Percentiles rank a stretch among this genome's conserved stretches.
Evolutionary conservation across 495 filamentous ascomycete species (phyloP).

Genomic region (Talaromyces wortmannii): DNA sequence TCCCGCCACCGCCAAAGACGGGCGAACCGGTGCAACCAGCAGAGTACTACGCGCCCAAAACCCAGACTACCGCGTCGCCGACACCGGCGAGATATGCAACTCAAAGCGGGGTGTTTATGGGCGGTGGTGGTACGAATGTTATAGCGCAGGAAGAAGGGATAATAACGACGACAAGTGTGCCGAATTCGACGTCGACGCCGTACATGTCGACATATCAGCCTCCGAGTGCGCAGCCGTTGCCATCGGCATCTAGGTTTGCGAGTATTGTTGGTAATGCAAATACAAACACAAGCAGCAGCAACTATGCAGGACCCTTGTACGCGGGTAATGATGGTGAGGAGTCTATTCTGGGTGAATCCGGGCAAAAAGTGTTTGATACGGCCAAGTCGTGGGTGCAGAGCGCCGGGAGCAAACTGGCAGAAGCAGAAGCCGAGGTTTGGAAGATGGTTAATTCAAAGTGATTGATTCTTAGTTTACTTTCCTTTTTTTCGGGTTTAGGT

Average conservation of each 20-base stretch:
- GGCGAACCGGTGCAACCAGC: conserved; percentile 29
- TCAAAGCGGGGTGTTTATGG: no score
- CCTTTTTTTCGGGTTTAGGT: neutral
- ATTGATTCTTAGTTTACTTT: neutral
- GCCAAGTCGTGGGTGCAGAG: conserved; percentile 55
- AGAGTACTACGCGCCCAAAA: conserved; percentile 14
- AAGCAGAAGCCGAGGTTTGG: conserved; percentile 67
- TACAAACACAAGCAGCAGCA: neutral
- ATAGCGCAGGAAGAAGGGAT: neutral
- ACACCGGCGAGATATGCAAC: conserved; percentile 4
- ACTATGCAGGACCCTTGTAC: neutral
- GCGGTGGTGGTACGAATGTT: no score
- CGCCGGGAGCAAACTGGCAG: conserved; percentile 53
- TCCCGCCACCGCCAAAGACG: conserved; percentile 51
- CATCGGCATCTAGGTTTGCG: conserved; percentile 12
- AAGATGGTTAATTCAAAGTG: conserved; percentile 53
- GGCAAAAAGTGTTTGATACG: conserved; percentile 41
- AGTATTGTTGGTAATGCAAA: conserved; percentile 11
- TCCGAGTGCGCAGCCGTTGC: conserved; percentile 19
- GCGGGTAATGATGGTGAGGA: conserved; percentile 17
- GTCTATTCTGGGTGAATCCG: conserved; percentile 13
- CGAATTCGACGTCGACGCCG: conserved; percentile 33
- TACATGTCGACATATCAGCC: conserved; percentile 51
- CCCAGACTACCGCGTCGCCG: conserved; percentile 13
- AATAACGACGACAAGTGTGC: conserved; percentile 10